A percentile compares a stretch with the other conserved stretches of the same genome.
phyloP scores from a whole-genome alignment of 2,329 filamentous ascomycete species.

The Aphanoascus verrucosus region DNA sequence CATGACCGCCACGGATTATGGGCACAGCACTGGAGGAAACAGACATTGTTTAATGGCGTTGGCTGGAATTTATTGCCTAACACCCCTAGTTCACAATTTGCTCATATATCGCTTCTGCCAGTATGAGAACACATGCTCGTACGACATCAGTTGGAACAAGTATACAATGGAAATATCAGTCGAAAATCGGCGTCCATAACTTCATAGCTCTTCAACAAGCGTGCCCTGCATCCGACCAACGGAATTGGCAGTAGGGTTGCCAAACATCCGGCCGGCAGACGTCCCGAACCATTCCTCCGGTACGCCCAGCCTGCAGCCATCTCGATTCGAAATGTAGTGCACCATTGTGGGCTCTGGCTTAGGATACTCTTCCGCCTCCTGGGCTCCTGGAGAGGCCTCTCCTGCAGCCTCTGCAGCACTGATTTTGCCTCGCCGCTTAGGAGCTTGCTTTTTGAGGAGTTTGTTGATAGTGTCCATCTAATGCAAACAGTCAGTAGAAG shows the following conservation, averaged over 20 bases:
- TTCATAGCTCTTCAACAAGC: slow-evolving; percentile 32
- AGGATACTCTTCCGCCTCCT: slow-evolving; percentile 29
- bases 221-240: slow-evolving; percentile 19
- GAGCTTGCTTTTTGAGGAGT: slow-evolving; percentile 55
- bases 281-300: slow-evolving; percentile 41
- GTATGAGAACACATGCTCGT: background rate
- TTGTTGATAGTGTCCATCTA: slow-evolving; percentile 59
- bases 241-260: slow-evolving; percentile 15
- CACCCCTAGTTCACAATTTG: no score
- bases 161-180: background rate
- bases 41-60: no score
- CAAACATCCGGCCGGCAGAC: slow-evolving; percentile 33
- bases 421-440: slow-evolving; percentile 46
- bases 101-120: background rate
- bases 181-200: background rate
- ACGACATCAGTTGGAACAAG: slow-evolving; percentile 1
- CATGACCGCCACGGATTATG: no score
- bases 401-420: slow-evolving; percentile 35
- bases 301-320: slow-evolving; percentile 35
- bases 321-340: slow-evolving; percentile 35
- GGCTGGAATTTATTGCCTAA: no score
- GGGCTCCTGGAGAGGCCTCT: slow-evolving; percentile 31
- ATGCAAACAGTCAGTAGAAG: background rate
- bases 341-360: slow-evolving; percentile 37
- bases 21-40: no score